phyloP scores from a whole-genome alignment of 371 early-diverging fungal species.

The Batkoa obscura region DNA sequence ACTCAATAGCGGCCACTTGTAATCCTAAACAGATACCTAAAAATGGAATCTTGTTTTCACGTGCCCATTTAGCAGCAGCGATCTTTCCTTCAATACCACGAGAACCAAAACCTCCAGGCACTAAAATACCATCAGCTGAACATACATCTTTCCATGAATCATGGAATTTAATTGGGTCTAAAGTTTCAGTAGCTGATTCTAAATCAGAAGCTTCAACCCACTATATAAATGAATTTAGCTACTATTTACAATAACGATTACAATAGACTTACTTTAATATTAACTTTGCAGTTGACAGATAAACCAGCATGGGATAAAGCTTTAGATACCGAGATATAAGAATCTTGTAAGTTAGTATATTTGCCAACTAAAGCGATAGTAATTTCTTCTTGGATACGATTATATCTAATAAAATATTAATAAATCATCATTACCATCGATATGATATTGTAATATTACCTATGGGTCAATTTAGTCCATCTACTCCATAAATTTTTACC shows the following conservation, averaged over 20 bases:
- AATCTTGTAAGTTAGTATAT: conserved; percentile 86
- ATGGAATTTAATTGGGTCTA: conserved; percentile 76
- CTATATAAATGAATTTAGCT: conserved; percentile 9
- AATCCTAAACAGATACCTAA: conserved; percentile 98
- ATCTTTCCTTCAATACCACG: conserved; percentile 98
- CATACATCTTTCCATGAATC: conserved; percentile 83
- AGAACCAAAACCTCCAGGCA: conserved; percentile 98
- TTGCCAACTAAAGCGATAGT: conserved; percentile 94
- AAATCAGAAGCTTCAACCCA: conserved; percentile 94
- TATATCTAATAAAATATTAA: conserved; percentile 24
- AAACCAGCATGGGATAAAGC: conserved; percentile 86
- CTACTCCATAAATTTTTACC: conserved; percentile 47
- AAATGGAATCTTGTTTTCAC: conserved; percentile 94
- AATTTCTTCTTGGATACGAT: conserved; percentile 65
- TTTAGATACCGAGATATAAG: conserved; percentile 94
- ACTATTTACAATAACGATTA: not conserved
- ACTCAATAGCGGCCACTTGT: conserved; percentile 97
- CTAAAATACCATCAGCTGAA: conserved; percentile 83
- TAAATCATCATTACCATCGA: no score
- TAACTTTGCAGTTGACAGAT: conserved; percentile 58
- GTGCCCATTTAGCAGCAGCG: conserved; percentile 91
- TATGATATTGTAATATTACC: conserved; percentile 9
- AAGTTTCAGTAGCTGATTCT: conserved; percentile 45
- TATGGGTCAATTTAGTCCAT: conserved; percentile 67
- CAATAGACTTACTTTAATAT: conserved; percentile 38